Percentiles rank a stretch among this genome's conserved stretches.
Conservation (phyloP, 371 early-diverging fungal genomes). For the Mucor indicus region DNA sequence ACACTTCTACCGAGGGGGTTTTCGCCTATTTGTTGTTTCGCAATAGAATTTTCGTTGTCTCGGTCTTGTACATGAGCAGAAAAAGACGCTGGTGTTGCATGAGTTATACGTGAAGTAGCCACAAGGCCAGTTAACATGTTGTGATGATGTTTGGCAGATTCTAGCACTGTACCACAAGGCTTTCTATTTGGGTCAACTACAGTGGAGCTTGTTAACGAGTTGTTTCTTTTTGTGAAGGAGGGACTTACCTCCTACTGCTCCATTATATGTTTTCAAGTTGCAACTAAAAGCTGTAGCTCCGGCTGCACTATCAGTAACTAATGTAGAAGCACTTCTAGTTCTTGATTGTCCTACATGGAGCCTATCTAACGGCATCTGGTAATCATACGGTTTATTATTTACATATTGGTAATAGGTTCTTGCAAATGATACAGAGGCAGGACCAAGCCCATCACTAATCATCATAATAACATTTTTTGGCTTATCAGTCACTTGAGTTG, state of each 20-base stretch:
- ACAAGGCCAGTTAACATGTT: constrained; percentile 90
- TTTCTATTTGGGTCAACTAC: constrained; percentile 53
- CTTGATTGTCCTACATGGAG: constrained; percentile 86
- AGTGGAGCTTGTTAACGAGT: too few relatives aligned
- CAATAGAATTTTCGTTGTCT: constrained; percentile 82
- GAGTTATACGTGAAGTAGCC: constrained; percentile 89
- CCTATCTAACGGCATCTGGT: constrained; percentile 69
- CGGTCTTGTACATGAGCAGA: constrained; percentile 81
- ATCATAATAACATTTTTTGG: constrained; percentile 83
- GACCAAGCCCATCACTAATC: constrained; percentile 93
- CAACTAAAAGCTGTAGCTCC: constrained; percentile 95
- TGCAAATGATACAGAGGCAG: constrained; percentile 91
- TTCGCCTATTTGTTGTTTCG: constrained; percentile 84
- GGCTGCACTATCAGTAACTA: constrained; percentile 95
- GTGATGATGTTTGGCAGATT: constrained; percentile 79
- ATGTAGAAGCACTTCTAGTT: constrained; percentile 75
- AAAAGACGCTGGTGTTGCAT: constrained; percentile 83
- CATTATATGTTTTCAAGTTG: constrained; percentile 83
- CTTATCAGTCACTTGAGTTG: not conserved
- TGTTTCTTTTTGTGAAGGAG: too few relatives aligned
- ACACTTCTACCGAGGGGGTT: constrained; percentile 76
- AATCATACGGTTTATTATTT: constrained; percentile 39
- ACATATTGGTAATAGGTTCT: constrained; percentile 69
- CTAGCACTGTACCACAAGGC: constrained; percentile 92
- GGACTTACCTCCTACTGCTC: constrained; percentile 72